Conservation (phyloP, 139 green algal species). For the Chlamydomonas sp. region DNA sequence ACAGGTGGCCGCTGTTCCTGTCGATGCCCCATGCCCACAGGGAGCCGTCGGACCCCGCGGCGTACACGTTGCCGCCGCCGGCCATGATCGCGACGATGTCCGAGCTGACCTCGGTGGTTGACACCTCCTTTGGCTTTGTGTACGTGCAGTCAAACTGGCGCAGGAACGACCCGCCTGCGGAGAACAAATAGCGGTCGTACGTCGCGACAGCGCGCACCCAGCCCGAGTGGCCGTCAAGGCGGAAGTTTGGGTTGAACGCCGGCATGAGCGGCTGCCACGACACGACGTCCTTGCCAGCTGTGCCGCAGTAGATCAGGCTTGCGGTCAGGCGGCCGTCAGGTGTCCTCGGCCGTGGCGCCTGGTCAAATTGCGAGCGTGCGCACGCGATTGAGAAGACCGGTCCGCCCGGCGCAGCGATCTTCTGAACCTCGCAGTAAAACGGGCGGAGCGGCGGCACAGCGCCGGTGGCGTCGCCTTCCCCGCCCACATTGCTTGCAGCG, state of each 20-base stretch:
- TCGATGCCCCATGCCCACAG: slow-evolving; percentile 49
- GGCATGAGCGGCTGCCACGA: slow-evolving; percentile 7
- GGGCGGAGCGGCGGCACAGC: neutral
- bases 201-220: slow-evolving; percentile 61
- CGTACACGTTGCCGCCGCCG: slow-evolving; percentile 41
- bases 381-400: slow-evolving; percentile 5
- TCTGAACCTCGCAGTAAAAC: slow-evolving; percentile 13
- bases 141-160: slow-evolving; percentile 61
- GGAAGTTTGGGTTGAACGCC: slow-evolving; percentile 23
- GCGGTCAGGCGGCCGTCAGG: neutral
- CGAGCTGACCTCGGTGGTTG: slow-evolving; percentile 18
- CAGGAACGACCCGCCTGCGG: slow-evolving; percentile 27
- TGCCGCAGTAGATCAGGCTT: slow-evolving; percentile 4
- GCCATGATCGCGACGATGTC: slow-evolving; percentile 63
- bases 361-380: neutral
- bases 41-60: slow-evolving; percentile 48
- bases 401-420: slow-evolving; percentile 4
- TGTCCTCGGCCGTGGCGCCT: neutral
- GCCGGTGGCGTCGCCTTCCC: too few species aligned
- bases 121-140: slow-evolving; percentile 51
- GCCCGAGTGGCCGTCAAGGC: slow-evolving; percentile 56
- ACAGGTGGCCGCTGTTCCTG: slow-evolving; percentile 44
- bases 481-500: too few species aligned
- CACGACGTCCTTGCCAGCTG: slow-evolving; percentile 10
- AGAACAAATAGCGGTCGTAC: slow-evolving; percentile 54